Evolutionary conservation across 441 rosid species (phyloP).

Genomic region (Populus hybrid): DNA sequence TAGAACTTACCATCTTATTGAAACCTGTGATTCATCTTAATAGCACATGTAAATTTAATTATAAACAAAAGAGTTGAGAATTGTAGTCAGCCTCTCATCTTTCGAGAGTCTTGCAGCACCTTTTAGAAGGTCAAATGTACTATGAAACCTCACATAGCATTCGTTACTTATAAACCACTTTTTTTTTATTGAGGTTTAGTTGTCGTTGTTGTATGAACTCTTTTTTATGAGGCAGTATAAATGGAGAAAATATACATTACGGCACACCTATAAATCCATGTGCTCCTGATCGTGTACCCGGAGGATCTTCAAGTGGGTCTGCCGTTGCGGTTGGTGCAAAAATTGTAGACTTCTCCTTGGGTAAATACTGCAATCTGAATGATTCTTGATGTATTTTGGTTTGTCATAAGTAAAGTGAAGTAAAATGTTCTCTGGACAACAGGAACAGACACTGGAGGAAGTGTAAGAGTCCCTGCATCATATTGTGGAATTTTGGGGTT

Average conservation of each 20-base stretch:
- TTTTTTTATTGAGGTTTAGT: background rate
- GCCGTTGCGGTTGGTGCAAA: slow-evolving; percentile 87
- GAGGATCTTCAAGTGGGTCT: slow-evolving; percentile 98
- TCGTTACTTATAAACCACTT: background rate
- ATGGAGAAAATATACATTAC: slow-evolving; percentile 86
- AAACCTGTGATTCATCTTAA: no score
- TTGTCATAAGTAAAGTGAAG: background rate
- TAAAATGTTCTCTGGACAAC: slow-evolving; percentile 13
- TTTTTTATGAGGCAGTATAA: slow-evolving; percentile 44
- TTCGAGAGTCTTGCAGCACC: background rate
- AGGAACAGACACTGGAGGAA: slow-evolving; percentile 96
- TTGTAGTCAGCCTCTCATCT: no score
- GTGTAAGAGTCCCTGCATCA: slow-evolving; percentile 87
- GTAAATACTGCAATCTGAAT: slow-evolving; percentile 32
- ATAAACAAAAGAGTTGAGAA: no score
- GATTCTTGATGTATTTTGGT: slow-evolving; percentile 6
- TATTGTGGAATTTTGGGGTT: slow-evolving; percentile 84
- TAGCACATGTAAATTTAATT: no score
- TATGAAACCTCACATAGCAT: background rate
- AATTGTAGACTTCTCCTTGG: slow-evolving; percentile 86
- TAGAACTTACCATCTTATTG: no score
- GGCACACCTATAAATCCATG: slow-evolving; percentile 92
- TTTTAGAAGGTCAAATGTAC: background rate
- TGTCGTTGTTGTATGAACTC: background rate
- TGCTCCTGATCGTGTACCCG: slow-evolving; percentile 76